These are phyloP conservation scores for Zymoseptoria passerinii DNA, from an alignment of 2,329 filamentous ascomycete species.

Conservation along the genomic window DNA sequence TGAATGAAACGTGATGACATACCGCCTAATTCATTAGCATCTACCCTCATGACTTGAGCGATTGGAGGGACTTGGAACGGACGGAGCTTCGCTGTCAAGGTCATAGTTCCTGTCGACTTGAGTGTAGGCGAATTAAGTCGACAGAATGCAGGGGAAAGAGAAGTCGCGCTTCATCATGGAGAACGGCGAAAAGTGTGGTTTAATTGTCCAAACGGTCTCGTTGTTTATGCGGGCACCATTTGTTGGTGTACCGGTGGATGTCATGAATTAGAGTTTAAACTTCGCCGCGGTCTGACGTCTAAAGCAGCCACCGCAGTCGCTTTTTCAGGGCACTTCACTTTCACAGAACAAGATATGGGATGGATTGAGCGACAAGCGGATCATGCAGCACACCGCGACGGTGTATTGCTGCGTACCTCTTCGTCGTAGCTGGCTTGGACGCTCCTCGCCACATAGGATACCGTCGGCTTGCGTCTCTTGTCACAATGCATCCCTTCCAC, in stretches of 20 bases:
- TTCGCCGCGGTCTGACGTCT: neutral
- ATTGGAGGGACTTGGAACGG: neutral
- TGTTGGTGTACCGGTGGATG: neutral
- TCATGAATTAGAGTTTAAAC: neutral
- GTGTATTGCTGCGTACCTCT: neutral
- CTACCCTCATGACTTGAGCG: neutral
- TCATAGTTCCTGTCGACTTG: neutral
- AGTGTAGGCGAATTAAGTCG: neutral
- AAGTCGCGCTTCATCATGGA: neutral
- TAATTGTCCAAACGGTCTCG: neutral
- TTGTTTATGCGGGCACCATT: neutral
- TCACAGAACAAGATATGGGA: neutral
- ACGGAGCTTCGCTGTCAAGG: neutral
- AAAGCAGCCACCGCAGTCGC: neutral
- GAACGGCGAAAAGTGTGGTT: neutral
- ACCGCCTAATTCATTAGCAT: neutral
- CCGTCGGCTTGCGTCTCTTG: constrained; percentile 2
- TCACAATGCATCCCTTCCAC: neutral
- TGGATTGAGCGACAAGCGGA: neutral
- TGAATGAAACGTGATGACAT: neutral
- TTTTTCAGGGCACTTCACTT: neutral
- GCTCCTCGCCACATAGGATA: neutral
- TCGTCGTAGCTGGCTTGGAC: neutral
- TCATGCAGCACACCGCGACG: neutral
- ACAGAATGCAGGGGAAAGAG: neutral